These are phyloP conservation scores for Zymoseptoria passerinii DNA, from an alignment of 2,329 filamentous ascomycete species.

Conservation along the genomic window DNA sequence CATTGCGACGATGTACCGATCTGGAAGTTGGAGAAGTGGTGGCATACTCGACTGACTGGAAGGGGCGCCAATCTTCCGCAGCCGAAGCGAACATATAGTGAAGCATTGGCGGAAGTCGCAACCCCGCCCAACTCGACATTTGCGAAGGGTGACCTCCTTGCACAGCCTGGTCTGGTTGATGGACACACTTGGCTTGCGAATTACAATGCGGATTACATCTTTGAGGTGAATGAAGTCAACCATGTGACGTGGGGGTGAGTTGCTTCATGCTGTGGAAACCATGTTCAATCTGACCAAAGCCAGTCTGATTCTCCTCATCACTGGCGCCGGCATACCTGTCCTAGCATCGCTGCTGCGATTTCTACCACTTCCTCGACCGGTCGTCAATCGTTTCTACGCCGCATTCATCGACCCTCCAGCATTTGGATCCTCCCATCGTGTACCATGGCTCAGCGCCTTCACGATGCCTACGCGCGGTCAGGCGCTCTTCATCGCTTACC, in stretches of 20 bases:
- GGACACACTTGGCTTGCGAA: slow-evolving; percentile 22
- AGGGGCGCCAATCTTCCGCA: slow-evolving; percentile 8
- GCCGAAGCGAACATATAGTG: slow-evolving; percentile 21
- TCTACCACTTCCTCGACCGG: slow-evolving; percentile 7
- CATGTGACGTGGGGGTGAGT: slow-evolving; percentile 16
- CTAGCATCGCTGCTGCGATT: slow-evolving; percentile 12
- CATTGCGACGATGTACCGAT: slow-evolving; percentile 19
- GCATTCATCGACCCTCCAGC: slow-evolving; percentile 12
- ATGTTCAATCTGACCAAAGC: not conserved
- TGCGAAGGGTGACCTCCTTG: slow-evolving; percentile 19
- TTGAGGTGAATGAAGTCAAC: slow-evolving; percentile 23
- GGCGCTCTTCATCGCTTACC: slow-evolving; percentile 23
- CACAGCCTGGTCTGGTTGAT: slow-evolving; percentile 27
- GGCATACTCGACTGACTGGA: slow-evolving; percentile 17
- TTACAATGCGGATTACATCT: slow-evolving; percentile 22
- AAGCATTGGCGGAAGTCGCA: slow-evolving; percentile 21
- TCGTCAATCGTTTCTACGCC: slow-evolving; percentile 10
- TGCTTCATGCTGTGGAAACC: not conserved
- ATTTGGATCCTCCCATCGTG: slow-evolving; percentile 1
- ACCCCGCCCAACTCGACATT: slow-evolving; percentile 15
- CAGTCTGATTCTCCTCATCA: slow-evolving; percentile 17
- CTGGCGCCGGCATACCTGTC: slow-evolving; percentile 15
- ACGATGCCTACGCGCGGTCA: slow-evolving; percentile 22
- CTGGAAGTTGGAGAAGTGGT: slow-evolving; percentile 26
- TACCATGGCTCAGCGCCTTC: slow-evolving; percentile 6